Base-by-base conservation (phyloP, 1,284 basidiomycete genomes). In the Flammula alnicola region DNA sequence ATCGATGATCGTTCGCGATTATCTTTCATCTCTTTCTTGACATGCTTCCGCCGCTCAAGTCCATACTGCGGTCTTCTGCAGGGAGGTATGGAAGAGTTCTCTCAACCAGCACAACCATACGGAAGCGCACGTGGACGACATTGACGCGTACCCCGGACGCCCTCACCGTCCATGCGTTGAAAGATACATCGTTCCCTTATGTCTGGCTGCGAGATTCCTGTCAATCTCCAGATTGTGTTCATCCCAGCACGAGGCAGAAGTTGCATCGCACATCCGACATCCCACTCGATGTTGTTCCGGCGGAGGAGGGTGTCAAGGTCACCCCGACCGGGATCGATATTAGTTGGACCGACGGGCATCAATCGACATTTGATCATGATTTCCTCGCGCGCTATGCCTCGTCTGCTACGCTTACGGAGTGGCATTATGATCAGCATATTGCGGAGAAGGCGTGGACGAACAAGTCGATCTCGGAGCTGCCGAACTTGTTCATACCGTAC, bases 211-310 rank as follows among this genome's bases (percentile, higher is more conserved):
- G 74, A 49, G 73, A 80, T 60, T 69, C 77, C 1, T 78, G 76
- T 48, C 74, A 75, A 47, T 76, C 72, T 29, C 50, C 68, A 0
- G 61, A 70, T 6, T 90, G 86, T 51, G 73, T 93, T 4, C 86
- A 95, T 61, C 81, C 86, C 0, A 78, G 80, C n/a, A 91, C 87
- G 0, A 72, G 70, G 8, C 92, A 95, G 68, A 91, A 91, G 64
- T 75, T 93, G 1, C 86, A 88, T 63, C 72, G 81, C 41, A 83
- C 89, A 0, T 82, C 86, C 0, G 86, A 90, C 70, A 72, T 88
- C 4, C 75, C 80, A 0, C 52, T 60, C 3, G 71, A 77, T 45
- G 67, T 80, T 39, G 58, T 55, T 3, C 83, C 83, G 0, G 33
- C 44, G 2, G 27, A 31, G 23, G 47, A 51, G 5, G 54, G 54